A percentile compares a stretch with the other conserved stretches of the same genome.
Evolutionary conservation across 2,329 filamentous ascomycete species (phyloP).

Genomic region (Septoria petroselini): DNA sequence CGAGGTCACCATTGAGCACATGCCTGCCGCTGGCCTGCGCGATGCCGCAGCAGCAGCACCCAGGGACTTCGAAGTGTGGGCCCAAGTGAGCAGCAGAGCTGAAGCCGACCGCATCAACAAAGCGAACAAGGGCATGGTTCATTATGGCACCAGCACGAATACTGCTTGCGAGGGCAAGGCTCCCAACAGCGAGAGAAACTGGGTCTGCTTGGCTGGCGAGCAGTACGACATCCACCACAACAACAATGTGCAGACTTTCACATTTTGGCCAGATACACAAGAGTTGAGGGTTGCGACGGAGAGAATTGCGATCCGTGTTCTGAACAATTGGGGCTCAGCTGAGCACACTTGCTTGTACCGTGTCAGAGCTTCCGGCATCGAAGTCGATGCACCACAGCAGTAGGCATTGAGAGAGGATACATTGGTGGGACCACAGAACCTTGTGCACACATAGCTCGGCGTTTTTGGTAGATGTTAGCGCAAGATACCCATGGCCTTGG

Average conservation of each 20-base stretch:
- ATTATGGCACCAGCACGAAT: slow-evolving; percentile 18
- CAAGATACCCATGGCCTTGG: slow-evolving; percentile 3
- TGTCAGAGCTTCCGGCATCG: slow-evolving; percentile 44
- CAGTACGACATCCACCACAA: slow-evolving; percentile 43
- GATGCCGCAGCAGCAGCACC: slow-evolving; percentile 43
- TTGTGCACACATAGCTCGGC: not conserved
- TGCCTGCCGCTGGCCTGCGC: slow-evolving; percentile 41
- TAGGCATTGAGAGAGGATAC: not conserved
- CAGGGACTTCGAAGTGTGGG: slow-evolving; percentile 47
- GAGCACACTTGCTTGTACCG: slow-evolving; percentile 49
- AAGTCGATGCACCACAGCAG: slow-evolving; percentile 10
- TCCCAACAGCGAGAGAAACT: slow-evolving; percentile 29
- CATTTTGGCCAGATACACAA: slow-evolving; percentile 34
- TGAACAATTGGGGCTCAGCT: slow-evolving; percentile 44
- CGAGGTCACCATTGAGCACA: slow-evolving; percentile 47
- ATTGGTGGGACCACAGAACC: not conserved
- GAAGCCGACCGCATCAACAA: slow-evolving; percentile 24
- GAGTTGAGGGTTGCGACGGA: slow-evolving; percentile 33
- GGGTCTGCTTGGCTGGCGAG: slow-evolving; percentile 43
- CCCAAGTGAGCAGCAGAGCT: slow-evolving; percentile 31
- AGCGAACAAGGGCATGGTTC: slow-evolving; percentile 13
- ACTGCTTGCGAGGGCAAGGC: slow-evolving; percentile 13
- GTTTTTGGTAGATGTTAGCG: slow-evolving; percentile 3
- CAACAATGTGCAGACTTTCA: slow-evolving; percentile 45
- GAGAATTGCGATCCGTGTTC: slow-evolving; percentile 42